A percentile compares a stretch with the other conserved stretches of the same genome.
These are phyloP conservation scores for Danielozyma ontarioensis DNA, from an alignment of 805 yeast species.

Conservation along the genomic window DNA sequence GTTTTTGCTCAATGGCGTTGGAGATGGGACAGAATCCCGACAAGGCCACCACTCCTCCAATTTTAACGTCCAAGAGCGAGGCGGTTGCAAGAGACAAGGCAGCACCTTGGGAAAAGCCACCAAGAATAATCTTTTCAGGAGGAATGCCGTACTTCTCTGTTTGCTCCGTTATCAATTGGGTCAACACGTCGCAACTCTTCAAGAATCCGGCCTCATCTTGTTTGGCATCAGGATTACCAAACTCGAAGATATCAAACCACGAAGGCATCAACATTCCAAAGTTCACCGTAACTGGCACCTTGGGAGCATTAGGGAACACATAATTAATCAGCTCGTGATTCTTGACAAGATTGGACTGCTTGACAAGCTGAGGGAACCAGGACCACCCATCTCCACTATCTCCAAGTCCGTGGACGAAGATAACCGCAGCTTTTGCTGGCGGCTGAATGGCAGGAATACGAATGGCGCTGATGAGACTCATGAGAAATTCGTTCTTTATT, in stretches of 20 bases:
- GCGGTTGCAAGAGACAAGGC: conserved; percentile 66
- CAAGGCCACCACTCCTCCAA: conserved; percentile 74
- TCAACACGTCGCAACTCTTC: conserved; percentile 42
- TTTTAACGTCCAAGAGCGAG: conserved; percentile 48
- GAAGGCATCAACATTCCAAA: conserved; percentile 67
- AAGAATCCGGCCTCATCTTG: conserved; percentile 54
- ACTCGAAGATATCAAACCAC: conserved; percentile 77
- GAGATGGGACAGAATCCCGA: conserved; percentile 65
- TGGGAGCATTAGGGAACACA: conserved; percentile 90
- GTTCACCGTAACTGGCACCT: conserved; percentile 60
- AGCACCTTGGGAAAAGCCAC: conserved; percentile 96
- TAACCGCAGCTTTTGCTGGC: conserved; percentile 49
- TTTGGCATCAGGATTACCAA: conserved; percentile 42
- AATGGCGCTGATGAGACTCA: conserved; percentile 14
- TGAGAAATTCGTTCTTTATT: background rate
- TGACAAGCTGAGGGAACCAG: conserved; percentile 65
- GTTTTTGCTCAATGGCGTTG: conserved; percentile 15
- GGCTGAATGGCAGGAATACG: conserved; percentile 21
- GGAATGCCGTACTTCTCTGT: conserved; percentile 46
- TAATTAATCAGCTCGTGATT: conserved; percentile 51
- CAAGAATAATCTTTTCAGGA: conserved; percentile 70
- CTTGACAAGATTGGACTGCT: conserved; percentile 38
- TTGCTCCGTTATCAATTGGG: conserved; percentile 47
- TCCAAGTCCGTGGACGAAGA: conserved; percentile 87
- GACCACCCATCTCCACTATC: conserved; percentile 90